These are phyloP conservation scores for Actinomortierella wolfii DNA, from an alignment of 371 early-diverging fungal genomes.

Conservation along the genomic window DNA sequence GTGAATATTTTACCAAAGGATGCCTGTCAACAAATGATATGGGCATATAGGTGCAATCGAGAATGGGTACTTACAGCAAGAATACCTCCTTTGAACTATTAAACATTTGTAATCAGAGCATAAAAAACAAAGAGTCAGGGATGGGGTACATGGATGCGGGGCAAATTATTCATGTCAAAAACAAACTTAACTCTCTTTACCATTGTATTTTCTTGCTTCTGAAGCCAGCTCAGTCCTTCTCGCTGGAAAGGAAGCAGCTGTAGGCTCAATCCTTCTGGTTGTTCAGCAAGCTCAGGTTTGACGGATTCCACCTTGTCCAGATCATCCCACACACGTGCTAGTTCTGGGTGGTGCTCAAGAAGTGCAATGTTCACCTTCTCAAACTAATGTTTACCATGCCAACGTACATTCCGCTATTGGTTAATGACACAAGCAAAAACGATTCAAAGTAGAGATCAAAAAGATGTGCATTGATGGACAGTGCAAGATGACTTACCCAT, in stretches of 20 bases:
- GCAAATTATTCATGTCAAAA: too few relatives aligned
- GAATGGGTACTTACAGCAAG: conserved; percentile 59
- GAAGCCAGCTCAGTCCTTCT: conserved; percentile 87
- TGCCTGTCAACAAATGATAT: neutral
- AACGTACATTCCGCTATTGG: neutral
- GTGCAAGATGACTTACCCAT: neutral
- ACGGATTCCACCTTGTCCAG: conserved; percentile 51
- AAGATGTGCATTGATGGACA: neutral
- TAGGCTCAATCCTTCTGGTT: conserved; percentile 76
- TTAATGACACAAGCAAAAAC: neutral
- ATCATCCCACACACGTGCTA: conserved; percentile 71
- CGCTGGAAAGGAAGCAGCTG: conserved; percentile 88
- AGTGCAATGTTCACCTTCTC: conserved; percentile 39
- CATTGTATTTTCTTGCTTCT: conserved; percentile 65
- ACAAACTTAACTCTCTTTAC: conserved; percentile 35
- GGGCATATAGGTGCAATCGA: neutral
- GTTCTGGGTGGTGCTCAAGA: conserved; percentile 61
- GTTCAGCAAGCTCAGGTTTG: conserved; percentile 54
- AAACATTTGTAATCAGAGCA: neutral
- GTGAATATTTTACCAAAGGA: neutral
- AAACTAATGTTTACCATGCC: conserved; percentile 7
- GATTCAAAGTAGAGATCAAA: neutral
- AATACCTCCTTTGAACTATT: conserved; percentile 81
- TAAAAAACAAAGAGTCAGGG: neutral
- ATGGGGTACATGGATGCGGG: neutral